Conservation (phyloP, 1,139 yeast genomes). For the Hansenula lynferdii region DNA sequence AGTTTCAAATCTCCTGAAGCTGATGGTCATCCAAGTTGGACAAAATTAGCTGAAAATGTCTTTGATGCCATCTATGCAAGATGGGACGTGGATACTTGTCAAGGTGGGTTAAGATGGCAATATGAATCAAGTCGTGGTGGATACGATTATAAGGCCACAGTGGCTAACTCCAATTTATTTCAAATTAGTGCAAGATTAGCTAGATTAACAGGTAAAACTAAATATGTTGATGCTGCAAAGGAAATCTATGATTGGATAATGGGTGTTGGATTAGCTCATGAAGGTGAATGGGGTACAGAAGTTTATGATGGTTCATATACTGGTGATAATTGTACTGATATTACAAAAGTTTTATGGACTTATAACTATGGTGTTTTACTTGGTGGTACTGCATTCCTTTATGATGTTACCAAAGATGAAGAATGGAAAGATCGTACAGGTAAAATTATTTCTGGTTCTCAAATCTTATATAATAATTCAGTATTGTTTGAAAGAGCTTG, state of each 20-base stretch:
- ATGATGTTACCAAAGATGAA: slow-evolving; percentile 54
- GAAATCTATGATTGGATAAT: slow-evolving; percentile 67
- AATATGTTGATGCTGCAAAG: slow-evolving; percentile 63
- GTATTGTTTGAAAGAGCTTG: slow-evolving; percentile 70
- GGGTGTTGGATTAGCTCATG: slow-evolving; percentile 42
- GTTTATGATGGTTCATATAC: slow-evolving; percentile 75
- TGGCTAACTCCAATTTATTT: slow-evolving; percentile 75
- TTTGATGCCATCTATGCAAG: slow-evolving; percentile 71
- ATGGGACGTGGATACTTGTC: slow-evolving; percentile 64
- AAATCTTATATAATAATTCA: slow-evolving; percentile 41
- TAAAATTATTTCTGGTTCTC: slow-evolving; percentile 47
- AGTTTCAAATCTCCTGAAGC: slow-evolving; percentile 16
- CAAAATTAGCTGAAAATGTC: slow-evolving; percentile 66
- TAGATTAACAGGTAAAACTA: slow-evolving; percentile 57
- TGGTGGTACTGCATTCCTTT: slow-evolving; percentile 69
- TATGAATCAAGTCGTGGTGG: slow-evolving; percentile 74
- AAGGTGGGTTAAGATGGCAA: slow-evolving; percentile 87
- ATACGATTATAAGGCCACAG: slow-evolving; percentile 73
- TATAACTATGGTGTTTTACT: slow-evolving; percentile 75
- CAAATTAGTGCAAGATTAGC: slow-evolving; percentile 76
- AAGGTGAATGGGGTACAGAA: slow-evolving; percentile 32
- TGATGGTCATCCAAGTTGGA: slow-evolving; percentile 51
- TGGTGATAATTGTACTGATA: slow-evolving; percentile 48
- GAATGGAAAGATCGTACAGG: slow-evolving; percentile 53
- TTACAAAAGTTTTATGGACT: slow-evolving; percentile 61